Base-by-base conservation (phyloP, 2,329 filamentous ascomycete genomes). In the Aaosphaeria pasadenensis region DNA sequence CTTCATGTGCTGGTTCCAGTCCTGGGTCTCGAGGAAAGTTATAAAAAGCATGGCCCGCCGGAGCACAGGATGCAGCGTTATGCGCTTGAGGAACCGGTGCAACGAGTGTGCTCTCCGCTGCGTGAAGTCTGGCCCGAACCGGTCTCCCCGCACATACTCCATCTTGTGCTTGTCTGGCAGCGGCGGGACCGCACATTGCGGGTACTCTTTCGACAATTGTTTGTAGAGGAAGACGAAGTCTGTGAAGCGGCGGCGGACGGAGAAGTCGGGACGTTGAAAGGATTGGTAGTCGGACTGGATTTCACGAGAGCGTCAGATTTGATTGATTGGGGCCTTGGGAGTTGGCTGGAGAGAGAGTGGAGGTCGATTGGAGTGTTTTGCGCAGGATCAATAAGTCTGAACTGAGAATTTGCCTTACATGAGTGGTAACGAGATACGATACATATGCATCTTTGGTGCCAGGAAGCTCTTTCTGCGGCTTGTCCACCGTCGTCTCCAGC, bases 91-190 rank as follows among this genome's bases (percentile, higher is more conserved):
- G 69, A 99, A 99, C 45, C 94, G 88, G 71, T 95, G 87, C 45
- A 99, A 80, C 4, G 91, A 96, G 76, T 91, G 88, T 44, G 90
- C 91, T 58, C 94, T 85, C 32, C 94, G 86, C 41, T 84, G 79
- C 32, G 91, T 99, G 69, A 99, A 99, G 73, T 97, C 94, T 43
- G 86, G 74, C 6, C 91, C 91, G 71, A 99, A 99, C 54, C 94
- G 87, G 75, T 97, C 92, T 59, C 94, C 94, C 33, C 91, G 88
- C 44, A 97, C 94, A 67, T 97, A 97, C 66, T 96, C 91, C 89
- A 99, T 96, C 74, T 95, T 95, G 78, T 97, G 92, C 79, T 97
- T 99, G 74, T 97, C 94, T 45, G 94, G 94, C 46, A 99, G 79
- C 42, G 94, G 94, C 30, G 94, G 94, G 4, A 99, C 89, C 42